Evolutionary conservation across 1,139 yeast species (phyloP).

Genomic region (Nakaseomyces bracarensis): DNA sequence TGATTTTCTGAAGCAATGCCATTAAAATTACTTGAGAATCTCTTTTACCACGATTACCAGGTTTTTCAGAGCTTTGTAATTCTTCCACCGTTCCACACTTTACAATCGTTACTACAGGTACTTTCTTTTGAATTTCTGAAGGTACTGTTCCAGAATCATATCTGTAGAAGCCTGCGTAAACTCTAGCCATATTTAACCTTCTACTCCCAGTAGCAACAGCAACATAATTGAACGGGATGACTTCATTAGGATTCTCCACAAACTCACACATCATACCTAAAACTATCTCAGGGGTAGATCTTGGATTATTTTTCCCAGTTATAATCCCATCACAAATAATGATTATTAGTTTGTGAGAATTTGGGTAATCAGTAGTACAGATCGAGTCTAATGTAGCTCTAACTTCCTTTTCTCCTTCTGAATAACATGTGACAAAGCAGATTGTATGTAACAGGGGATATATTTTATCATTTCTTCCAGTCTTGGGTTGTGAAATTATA

Average conservation of each 20-base stretch:
- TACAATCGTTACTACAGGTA: conserved; percentile 73
- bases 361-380: conserved; percentile 89
- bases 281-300: conserved; percentile 81
- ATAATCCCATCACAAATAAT: conserved; percentile 89
- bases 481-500: conserved; percentile 78
- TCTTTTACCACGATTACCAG: conserved; percentile 97
- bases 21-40: conserved; percentile 91
- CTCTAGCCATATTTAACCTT: conserved; percentile 97
- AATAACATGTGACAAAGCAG: conserved; percentile 84
- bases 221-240: conserved; percentile 76
- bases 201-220: conserved; percentile 90
- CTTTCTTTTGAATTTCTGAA: conserved; percentile 76
- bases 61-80: conserved; percentile 56
- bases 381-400: conserved; percentile 85
- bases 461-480: conserved; percentile 78
- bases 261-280: conserved; percentile 88
- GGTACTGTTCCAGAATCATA: conserved; percentile 71
- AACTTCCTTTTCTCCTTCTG: conserved; percentile 84
- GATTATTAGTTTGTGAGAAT: conserved; percentile 79
- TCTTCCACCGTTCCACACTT: conserved; percentile 93
- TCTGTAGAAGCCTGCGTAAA: conserved; percentile 82
- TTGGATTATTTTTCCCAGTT: conserved; percentile 86
- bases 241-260: conserved; percentile 61
- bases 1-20: conserved; percentile 84
- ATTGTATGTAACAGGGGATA: conserved; percentile 82